These are phyloP conservation scores for Neospora caninum DNA, from an alignment of 169 alveolate genomes.

Conservation along the genomic window DNA sequence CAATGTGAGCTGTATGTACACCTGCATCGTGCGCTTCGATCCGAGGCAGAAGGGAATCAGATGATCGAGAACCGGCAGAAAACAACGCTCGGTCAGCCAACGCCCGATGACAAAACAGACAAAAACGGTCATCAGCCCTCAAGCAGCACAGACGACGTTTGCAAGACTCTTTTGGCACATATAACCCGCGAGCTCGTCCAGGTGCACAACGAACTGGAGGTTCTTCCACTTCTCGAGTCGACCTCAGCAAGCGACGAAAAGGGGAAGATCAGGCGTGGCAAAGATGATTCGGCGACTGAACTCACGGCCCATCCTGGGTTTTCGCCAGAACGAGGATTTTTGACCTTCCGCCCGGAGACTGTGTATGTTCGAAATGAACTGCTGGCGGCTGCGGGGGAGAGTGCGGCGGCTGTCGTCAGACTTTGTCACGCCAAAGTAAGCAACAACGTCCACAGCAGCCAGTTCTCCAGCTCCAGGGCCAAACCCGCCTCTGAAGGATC, in stretches of 20 bases:
- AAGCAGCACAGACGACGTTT: background rate
- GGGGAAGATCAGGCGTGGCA: background rate
- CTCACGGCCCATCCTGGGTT: no score
- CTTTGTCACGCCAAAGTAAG: background rate
- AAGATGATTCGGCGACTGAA: background rate
- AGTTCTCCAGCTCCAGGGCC: no score
- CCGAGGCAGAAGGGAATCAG: background rate
- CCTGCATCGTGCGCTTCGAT: background rate
- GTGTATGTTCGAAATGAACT: background rate
- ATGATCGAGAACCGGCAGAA: background rate
- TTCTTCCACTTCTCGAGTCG: background rate
- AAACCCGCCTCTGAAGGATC: no score
- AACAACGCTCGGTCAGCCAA: background rate
- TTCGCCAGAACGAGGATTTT: background rate
- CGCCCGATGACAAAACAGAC: background rate
- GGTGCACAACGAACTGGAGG: background rate
- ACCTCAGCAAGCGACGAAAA: background rate
- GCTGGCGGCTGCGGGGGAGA: background rate
- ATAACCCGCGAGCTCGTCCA: background rate
- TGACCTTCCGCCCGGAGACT: background rate
- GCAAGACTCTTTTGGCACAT: background rate
- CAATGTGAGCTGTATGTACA: background rate
- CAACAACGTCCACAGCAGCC: no score
- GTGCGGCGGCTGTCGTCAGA: background rate
- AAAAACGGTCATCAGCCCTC: background rate